Evolutionary conservation across 371 early-diverging fungal genomes (phyloP), one percentile per base, ranked within the genome.

Genomic region (Actinomucor elegans): DNA sequence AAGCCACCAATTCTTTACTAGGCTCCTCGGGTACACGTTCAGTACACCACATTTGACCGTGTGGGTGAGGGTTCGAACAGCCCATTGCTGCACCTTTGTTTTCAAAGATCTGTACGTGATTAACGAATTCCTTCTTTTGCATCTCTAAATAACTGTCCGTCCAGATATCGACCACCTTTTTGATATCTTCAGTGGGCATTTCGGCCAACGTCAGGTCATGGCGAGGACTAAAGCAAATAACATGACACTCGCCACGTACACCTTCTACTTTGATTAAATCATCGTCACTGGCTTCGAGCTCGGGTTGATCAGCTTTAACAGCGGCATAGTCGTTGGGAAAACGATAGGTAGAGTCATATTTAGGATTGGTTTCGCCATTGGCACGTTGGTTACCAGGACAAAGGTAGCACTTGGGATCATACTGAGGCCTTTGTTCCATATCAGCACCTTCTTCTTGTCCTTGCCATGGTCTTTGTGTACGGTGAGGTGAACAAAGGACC

Each of bases 71-170:
- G 65, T 94, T 96, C 12, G 92, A 92, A 69, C 96, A 96, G 11
- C 96, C 96, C 96, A 97, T 96, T 49, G 86, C 83, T 2, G 87
- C 76, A n/a, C 97, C 97, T 75, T 96, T 96, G 77, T 96, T 97
- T 62, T 97, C 97, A 77, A 97, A 97, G 29, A 96, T 79, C 71
- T 96, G 95, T 23, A 92, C 88, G 61, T 95, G 88, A n/a, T 68
- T 66, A 52, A 91, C 75, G 21, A 51, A 59, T 0, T 67, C 63
- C 21, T 77, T 70, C 14, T 70, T 55, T 6, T 71, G 56, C 53
- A 86, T 70, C 9, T 62, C 57, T 14, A 67, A 42, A 56, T 84
- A 90, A 6, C 81, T 64, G n/a, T 69, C 46, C 18, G 71, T 75
- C 96, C 97, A 97, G 4, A 80, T 68, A 9, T 80, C 56, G n/a